A percentile compares a stretch with the other conserved stretches of the same genome.
phyloP scores from a whole-genome alignment of 495 filamentous ascomycete species.

The Clavariopsis aquatica region DNA sequence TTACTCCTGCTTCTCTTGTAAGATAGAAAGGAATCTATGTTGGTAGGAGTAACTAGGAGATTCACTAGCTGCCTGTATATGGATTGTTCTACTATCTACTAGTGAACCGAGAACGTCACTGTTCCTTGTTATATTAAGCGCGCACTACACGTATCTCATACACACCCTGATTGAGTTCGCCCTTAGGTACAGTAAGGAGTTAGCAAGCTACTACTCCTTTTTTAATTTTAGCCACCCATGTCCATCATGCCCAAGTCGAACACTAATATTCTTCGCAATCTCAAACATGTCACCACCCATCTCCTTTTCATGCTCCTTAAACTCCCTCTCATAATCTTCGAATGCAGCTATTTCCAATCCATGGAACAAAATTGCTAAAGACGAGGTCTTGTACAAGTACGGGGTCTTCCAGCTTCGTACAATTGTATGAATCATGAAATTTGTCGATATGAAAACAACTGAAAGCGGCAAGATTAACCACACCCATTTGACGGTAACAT shows the following conservation, averaged over 20 bases:
- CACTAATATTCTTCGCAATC: neutral
- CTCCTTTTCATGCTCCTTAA: neutral
- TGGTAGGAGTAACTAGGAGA: no score
- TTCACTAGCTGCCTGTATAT: no score
- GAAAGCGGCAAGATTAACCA: conserved; percentile 14
- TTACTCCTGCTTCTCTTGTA: no score
- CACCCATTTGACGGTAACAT: conserved; percentile 10
- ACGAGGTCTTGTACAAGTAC: conserved; percentile 14
- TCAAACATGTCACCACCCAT: neutral
- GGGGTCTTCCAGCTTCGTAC: neutral
- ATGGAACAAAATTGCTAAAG: neutral
- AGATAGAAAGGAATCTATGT: no score
- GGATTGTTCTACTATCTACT: no score
- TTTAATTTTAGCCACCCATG: neutral
- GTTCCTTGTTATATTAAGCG: no score
- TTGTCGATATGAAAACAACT: neutral
- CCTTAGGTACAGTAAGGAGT: no score
- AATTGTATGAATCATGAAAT: conserved; percentile 9
- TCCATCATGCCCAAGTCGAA: neutral
- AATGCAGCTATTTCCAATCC: neutral
- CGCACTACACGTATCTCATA: no score
- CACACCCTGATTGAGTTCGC: no score
- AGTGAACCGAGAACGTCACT: no score
- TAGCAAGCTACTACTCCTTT: neutral
- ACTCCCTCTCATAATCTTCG: neutral